Conservation (phyloP, 2,329 filamentous ascomycete species). For the Trichoderma sp. region DNA sequence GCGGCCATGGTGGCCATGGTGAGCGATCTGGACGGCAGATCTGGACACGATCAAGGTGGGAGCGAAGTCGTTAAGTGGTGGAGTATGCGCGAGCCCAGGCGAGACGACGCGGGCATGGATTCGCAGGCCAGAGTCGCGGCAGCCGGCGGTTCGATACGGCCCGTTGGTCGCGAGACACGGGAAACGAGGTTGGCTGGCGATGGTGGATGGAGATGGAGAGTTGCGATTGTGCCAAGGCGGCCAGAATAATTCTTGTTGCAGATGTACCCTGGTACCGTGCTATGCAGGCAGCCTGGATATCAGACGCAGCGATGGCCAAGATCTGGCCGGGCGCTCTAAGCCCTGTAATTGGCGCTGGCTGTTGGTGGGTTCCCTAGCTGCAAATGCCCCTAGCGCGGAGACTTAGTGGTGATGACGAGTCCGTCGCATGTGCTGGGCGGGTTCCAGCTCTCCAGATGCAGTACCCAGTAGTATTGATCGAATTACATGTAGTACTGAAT, state of each 20-base stretch:
- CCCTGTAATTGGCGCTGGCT: conserved; percentile 20
- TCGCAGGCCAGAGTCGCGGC: background rate
- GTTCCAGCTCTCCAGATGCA: background rate
- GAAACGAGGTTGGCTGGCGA: background rate
- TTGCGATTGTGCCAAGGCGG: conserved; percentile 2
- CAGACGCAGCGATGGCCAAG: background rate
- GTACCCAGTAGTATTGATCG: background rate
- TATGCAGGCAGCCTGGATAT: conserved; percentile 16
- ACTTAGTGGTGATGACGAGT: conserved; percentile 3
- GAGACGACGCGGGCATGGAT: conserved; percentile 30
- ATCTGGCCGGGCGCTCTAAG: conserved; percentile 13
- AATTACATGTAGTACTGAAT: too few relatives aligned
- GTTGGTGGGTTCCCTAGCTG: conserved; percentile 10
- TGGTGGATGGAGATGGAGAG: background rate
- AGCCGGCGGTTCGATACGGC: background rate
- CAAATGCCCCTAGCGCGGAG: background rate
- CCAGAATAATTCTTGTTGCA: background rate
- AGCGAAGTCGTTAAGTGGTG: conserved; percentile 9
- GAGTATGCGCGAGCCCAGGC: conserved; percentile 29
- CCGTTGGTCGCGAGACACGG: background rate
- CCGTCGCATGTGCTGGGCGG: background rate
- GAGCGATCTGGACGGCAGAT: background rate
- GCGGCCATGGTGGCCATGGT: conserved; percentile 29
- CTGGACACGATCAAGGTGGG: conserved; percentile 12
- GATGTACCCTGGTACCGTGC: background rate